A percentile compares a stretch with the other conserved stretches of the same genome.
These are phyloP conservation scores for Alternaria arborescens DNA, from an alignment of 2,329 filamentous ascomycete genomes.

Conservation along the genomic window DNA sequence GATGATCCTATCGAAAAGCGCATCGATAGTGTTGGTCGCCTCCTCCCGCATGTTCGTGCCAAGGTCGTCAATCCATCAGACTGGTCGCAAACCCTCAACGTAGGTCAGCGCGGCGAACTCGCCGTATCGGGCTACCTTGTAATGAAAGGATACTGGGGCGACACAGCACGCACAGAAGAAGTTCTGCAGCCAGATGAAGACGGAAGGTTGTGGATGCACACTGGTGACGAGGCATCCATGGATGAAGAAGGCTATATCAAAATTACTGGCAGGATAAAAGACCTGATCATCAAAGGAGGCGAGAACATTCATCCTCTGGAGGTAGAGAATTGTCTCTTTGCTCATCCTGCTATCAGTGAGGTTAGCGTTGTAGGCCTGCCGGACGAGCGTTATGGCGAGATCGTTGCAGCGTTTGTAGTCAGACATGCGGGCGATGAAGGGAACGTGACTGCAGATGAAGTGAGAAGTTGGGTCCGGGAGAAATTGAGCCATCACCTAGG, in stretches of 20 bases:
- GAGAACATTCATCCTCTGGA: slow-evolving; percentile 97
- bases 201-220: slow-evolving; percentile 82
- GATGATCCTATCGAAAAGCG: slow-evolving; percentile 76
- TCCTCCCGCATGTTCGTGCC: slow-evolving; percentile 80
- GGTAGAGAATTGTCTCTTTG: slow-evolving; percentile 86
- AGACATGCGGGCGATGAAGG: slow-evolving; percentile 48
- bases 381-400: slow-evolving; percentile 84
- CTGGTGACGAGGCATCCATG: slow-evolving; percentile 90
- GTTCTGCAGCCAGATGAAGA: slow-evolving; percentile 68
- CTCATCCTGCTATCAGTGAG: slow-evolving; percentile 74
- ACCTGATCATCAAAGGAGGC: slow-evolving; percentile 91
- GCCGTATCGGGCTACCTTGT: slow-evolving; percentile 84
- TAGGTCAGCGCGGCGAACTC: slow-evolving; percentile 78
- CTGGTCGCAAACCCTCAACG: slow-evolving; percentile 64
- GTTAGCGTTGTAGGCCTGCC: slow-evolving; percentile 85
- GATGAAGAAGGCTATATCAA: slow-evolving; percentile 82
- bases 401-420: slow-evolving; percentile 84
- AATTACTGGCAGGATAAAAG: slow-evolving; percentile 93
- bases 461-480: slow-evolving; percentile 76
- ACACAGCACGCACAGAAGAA: slow-evolving; percentile 72
- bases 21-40: slow-evolving; percentile 77
- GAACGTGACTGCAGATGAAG: slow-evolving; percentile 63
- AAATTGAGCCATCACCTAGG: slow-evolving; percentile 75
- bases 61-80: slow-evolving; percentile 80
- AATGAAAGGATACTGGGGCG: slow-evolving; percentile 92